phyloP scores from a whole-genome alignment of 148 eudicot genomes.

The Rhododendron williamsianum region DNA sequence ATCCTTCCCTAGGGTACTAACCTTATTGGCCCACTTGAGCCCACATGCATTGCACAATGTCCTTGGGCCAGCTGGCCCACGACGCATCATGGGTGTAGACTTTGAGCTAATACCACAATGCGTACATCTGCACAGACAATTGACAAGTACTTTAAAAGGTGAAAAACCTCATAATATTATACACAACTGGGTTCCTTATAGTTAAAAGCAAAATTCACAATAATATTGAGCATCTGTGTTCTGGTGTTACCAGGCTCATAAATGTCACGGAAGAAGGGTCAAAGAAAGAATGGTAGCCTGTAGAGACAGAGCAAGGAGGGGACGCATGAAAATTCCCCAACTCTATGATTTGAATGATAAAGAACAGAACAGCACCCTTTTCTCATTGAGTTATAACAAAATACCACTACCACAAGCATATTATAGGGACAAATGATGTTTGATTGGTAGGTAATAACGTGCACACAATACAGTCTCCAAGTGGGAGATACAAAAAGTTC shows the following conservation, averaged over 20 bases:
- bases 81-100: constrained; percentile 69
- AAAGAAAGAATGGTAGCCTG: background rate
- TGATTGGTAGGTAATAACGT: background rate
- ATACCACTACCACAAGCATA: background rate
- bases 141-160: background rate
- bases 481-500: background rate
- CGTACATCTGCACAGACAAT: constrained; percentile 37
- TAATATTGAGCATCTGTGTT: background rate
- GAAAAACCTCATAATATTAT: background rate
- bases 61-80: constrained; percentile 67
- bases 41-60: constrained; percentile 74
- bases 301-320: background rate
- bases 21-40: constrained; percentile 69
- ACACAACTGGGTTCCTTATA: background rate
- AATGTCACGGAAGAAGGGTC: background rate
- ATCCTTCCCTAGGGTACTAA: constrained; percentile 9
- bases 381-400: background rate
- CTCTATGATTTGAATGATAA: background rate
- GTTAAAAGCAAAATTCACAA: background rate
- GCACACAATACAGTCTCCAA: background rate
- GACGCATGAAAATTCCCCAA: background rate
- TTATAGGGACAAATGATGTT: background rate
- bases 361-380: background rate
- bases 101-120: constrained; percentile 66
- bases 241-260: background rate